Evolutionary conservation across 139 green algal genomes (phyloP), one percentile per base, ranked within the genome.

Genomic region (Asterochloris sp.): DNA sequence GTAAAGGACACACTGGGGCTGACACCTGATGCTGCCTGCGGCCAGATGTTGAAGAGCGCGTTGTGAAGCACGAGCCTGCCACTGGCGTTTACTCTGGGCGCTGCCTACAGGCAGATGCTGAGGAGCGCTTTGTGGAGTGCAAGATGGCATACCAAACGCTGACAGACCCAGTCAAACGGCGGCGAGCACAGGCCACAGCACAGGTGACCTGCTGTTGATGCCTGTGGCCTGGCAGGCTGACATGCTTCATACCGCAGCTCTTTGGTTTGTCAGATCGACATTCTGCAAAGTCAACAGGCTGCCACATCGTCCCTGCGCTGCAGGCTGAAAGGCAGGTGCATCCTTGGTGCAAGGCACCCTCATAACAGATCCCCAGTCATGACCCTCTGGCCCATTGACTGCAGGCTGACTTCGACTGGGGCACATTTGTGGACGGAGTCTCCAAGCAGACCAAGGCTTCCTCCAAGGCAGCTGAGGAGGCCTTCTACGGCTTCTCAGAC

Each of bases 131-230:
- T 85, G 93, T 95, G 91, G 91, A 95, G 82, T 90, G 86, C 64
- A 97, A 95, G 76, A 82, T 87, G 73, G 93, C 93, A 2, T 97
- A 94, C 81, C 91, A 95, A 61, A 88, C 90, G 12, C 79, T 97
- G 17, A 85, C 86, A 0, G 92, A 94, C 68, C 74, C 80, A 16
- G 83, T 74, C 21, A 77, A 82, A 54, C 78, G 89, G 0, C 38
- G 74, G 0, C 79, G 89, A 95, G 73, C 87, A 93, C 78, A 76
- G 87, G 17, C 69, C 84, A 26, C 28, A 80, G 67, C 76, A 6
- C 38, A 54, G 38, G 38, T 54, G 38, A 54, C 66, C 23, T 21
- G 21, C 21, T 73, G 66, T 2, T 73, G 66, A 73, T 73, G 66
- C 23, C 2, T 21, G 21, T 73, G 66, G 4, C 23, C 21, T 8